Evolutionary conservation across 768 basidiomycete genomes (phyloP), one percentile per base, ranked within the genome.

Genomic region (Pulveroboletus sp.): DNA sequence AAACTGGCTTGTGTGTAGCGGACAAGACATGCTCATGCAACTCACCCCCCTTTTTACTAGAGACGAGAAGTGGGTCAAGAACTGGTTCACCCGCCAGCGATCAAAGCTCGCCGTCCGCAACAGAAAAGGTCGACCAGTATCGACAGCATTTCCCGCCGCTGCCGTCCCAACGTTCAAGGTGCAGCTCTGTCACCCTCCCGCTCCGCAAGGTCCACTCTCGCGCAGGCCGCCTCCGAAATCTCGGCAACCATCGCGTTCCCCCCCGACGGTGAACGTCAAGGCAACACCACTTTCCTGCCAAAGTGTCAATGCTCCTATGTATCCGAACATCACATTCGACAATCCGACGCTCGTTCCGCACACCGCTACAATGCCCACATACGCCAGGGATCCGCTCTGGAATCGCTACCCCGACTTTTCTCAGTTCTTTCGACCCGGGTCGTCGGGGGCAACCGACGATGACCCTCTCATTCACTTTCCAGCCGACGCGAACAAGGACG

Each of bases 401-500:
- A 56, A 65, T 39, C 61, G 65, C 34, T 69, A 67, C 46, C 67
- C 65, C 24, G 65, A 67, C 50, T 67, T 67, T 35, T 68, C 65
- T 40, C 61, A 61, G 17, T 67, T 67, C 45, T 67, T 67, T 49
- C 57, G 31, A 16, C 57, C 65, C 24, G 38, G 41, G 29, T 17
- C 36, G 43, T 26, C 34, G 6, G 34, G 31, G 9, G 39, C 53
- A 16, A 31, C 36, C 38, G 16, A 32, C 16, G 47, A 40, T 13
- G 10, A 26, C n/a, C 31, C 20, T 12, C 24, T 29, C 7, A n/a
- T 30, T 27, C 54, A 39, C 4, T 38, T 27, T 29, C 12, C 36
- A 19, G 20, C 32, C 35, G 23, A 45, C 19, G 17, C 34, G 19
- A 27, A 26, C 53, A 19, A 19, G 40, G 31, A 38, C 19, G 12